A percentile compares a stretch with the other conserved stretches of the same genome.
Evolutionary conservation across 2,329 filamentous ascomycete species (phyloP).

Genomic region (Dactylellina parvicollis): DNA sequence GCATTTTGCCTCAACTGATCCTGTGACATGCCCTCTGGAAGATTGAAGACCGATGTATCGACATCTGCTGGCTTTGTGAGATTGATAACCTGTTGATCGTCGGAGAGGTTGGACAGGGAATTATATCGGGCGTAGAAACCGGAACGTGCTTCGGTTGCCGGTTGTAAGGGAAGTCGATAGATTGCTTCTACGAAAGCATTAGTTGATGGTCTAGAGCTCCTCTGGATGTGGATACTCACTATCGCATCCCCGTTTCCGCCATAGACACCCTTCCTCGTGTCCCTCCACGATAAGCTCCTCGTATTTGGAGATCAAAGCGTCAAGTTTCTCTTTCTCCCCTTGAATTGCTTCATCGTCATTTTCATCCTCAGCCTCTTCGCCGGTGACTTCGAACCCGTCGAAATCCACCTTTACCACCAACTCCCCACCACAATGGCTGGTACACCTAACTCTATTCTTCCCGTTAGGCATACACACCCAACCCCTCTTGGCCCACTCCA

Average conservation of each 20-base stretch:
- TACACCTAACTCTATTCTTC: constrained; percentile 76
- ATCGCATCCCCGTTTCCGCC: constrained; percentile 88
- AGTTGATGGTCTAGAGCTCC: constrained; percentile 52
- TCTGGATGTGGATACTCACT: constrained; percentile 65
- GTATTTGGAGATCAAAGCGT: constrained; percentile 80
- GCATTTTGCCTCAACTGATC: constrained; percentile 69
- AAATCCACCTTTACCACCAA: constrained; percentile 77
- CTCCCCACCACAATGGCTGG: constrained; percentile 81
- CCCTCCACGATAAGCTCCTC: constrained; percentile 75
- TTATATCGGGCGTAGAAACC: constrained; percentile 62
- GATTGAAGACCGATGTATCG: constrained; percentile 48
- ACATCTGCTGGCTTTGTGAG: constrained; percentile 57
- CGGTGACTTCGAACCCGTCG: constrained; percentile 70
- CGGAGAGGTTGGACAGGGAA: constrained; percentile 67
- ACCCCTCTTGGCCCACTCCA: constrained; percentile 92
- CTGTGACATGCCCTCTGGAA: constrained; percentile 53
- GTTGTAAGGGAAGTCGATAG: constrained; percentile 67
- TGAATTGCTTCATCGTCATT: constrained; percentile 55
- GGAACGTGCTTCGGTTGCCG: constrained; percentile 60
- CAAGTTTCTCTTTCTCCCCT: constrained; percentile 64
- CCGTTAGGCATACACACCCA: constrained; percentile 88
- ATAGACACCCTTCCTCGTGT: constrained; percentile 84
- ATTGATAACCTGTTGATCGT: constrained; percentile 60
- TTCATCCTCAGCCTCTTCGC: constrained; percentile 63
- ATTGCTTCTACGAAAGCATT: constrained; percentile 66